A percentile compares a stretch with the other conserved stretches of the same genome.
Evolutionary conservation across 1,284 basidiomycete species (phyloP).

Genomic region (Phylloboletellus chloephorus): DNA sequence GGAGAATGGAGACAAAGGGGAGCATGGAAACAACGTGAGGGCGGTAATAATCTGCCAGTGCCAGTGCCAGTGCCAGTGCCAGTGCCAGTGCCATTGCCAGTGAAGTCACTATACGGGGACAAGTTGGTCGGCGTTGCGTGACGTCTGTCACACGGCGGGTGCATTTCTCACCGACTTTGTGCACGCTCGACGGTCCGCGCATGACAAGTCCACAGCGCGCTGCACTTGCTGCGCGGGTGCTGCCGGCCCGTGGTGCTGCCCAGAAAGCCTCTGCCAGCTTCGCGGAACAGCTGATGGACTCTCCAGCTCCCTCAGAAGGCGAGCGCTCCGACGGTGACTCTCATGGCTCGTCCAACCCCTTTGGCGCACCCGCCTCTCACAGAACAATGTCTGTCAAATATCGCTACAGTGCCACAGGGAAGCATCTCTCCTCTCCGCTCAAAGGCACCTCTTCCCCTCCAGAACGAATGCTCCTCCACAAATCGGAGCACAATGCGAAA

Average conservation of each 20-base stretch:
- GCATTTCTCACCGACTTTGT: not conserved
- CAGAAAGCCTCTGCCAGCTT: constrained; percentile 24
- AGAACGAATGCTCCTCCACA: constrained; percentile 14
- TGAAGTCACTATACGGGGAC: constrained; percentile 1
- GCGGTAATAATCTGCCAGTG: constrained; percentile 20
- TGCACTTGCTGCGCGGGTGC: constrained; percentile 11
- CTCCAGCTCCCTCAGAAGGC: constrained; percentile 19
- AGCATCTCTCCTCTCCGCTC: constrained; percentile 31
- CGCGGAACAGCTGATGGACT: constrained; percentile 24
- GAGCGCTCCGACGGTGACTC: constrained; percentile 19
- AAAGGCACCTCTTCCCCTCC: constrained; percentile 31
- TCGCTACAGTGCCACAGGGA: constrained; percentile 30
- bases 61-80: constrained; percentile 7
- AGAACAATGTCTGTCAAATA: constrained; percentile 29
- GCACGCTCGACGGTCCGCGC: constrained; percentile 2
- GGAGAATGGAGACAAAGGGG: constrained; percentile 19
- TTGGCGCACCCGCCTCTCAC: constrained; percentile 20
- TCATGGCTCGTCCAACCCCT: constrained; percentile 15
- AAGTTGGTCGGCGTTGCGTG: constrained; percentile 16
- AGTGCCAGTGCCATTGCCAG: constrained; percentile 5
- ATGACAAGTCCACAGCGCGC: constrained; percentile 15
- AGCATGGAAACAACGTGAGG: constrained; percentile 19
- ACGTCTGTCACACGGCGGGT: constrained; percentile 18
- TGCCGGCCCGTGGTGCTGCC: constrained; percentile 26
- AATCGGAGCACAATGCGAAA: constrained; percentile 5